Evolutionary conservation across 108 stramenopile species (phyloP).

Genomic region (Nitzschia putrida): DNA sequence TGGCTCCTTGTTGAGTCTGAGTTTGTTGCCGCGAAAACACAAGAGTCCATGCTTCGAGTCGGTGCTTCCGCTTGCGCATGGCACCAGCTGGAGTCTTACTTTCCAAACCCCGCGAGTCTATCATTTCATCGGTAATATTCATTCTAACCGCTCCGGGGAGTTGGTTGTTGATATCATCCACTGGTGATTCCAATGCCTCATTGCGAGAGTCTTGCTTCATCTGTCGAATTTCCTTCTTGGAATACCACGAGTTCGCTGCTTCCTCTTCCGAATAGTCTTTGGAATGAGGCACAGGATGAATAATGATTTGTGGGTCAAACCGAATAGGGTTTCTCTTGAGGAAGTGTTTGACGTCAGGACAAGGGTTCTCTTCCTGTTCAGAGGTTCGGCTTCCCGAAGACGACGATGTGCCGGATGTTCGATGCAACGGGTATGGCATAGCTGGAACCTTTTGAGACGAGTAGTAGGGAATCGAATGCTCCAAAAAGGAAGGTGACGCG

Average conservation of each 20-base stretch:
- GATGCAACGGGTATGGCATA: too few relatives aligned
- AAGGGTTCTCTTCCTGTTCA: too few relatives aligned
- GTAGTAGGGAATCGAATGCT: not conserved
- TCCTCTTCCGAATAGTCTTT: conserved; percentile 21
- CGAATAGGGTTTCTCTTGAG: not conserved
- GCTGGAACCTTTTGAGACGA: too few relatives aligned
- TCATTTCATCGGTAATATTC: not conserved
- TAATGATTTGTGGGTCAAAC: conserved; percentile 1
- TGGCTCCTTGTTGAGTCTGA: conserved; percentile 10
- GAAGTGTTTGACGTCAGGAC: too few relatives aligned
- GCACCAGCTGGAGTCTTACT: conserved; percentile 18
- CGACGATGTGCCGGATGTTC: too few relatives aligned
- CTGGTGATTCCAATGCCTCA: not conserved
- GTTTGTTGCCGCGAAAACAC: conserved; percentile 23
- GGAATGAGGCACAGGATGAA: conserved; percentile 3
- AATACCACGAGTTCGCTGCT: conserved; percentile 14
- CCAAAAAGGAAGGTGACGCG: not conserved
- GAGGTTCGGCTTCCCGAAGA: too few relatives aligned
- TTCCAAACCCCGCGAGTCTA: conserved; percentile 23
- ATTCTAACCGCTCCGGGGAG: not conserved
- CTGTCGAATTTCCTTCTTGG: conserved; percentile 15
- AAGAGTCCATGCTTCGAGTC: conserved; percentile 11
- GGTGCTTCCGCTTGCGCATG: not conserved
- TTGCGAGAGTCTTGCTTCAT: conserved; percentile 10
- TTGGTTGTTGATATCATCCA: not conserved